These are phyloP conservation scores for Wickerhamiella australiensis DNA, from an alignment of 805 yeast species.

Conservation along the genomic window DNA sequence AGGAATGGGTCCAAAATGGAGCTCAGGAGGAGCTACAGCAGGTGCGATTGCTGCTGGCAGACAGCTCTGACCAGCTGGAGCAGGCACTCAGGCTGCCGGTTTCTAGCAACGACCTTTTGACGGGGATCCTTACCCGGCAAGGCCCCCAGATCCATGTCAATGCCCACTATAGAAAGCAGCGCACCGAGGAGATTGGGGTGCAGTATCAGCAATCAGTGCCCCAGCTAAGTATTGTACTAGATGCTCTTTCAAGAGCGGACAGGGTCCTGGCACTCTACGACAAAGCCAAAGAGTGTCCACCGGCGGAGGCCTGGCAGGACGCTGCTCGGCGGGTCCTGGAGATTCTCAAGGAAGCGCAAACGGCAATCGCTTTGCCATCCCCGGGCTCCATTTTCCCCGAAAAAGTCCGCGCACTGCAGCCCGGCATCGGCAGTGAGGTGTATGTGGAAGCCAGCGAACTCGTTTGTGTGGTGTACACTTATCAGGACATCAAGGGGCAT, in stretches of 20 bases:
- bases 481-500: conserved; percentile 4
- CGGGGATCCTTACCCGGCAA: conserved; percentile 9
- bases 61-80: conserved; percentile 4
- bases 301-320: neutral
- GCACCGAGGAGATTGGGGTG: neutral
- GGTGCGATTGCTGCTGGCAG: conserved; percentile 2
- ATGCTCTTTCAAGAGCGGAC: conserved; percentile 1
- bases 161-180: conserved; percentile 1
- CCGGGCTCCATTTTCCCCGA: conserved; percentile 7
- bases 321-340: neutral
- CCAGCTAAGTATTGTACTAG: conserved; percentile 8
- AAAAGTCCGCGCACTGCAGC: neutral
- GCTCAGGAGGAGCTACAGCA: conserved; percentile 17
- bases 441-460: conserved; percentile 10
- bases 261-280: neutral
- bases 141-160: conserved; percentile 1
- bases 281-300: neutral
- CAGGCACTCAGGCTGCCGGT: conserved; percentile 9
- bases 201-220: neutral
- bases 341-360: neutral
- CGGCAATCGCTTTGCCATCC: neutral
- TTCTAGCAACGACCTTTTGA: conserved; percentile 1
- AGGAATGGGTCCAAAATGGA: conserved; percentile 3
- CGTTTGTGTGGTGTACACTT: conserved; percentile 3
- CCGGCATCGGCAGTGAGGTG: conserved; percentile 6